These are phyloP conservation scores for Ophiostoma australiae DNA, from an alignment of 2,329 filamentous ascomycete species.

Conservation along the genomic window DNA sequence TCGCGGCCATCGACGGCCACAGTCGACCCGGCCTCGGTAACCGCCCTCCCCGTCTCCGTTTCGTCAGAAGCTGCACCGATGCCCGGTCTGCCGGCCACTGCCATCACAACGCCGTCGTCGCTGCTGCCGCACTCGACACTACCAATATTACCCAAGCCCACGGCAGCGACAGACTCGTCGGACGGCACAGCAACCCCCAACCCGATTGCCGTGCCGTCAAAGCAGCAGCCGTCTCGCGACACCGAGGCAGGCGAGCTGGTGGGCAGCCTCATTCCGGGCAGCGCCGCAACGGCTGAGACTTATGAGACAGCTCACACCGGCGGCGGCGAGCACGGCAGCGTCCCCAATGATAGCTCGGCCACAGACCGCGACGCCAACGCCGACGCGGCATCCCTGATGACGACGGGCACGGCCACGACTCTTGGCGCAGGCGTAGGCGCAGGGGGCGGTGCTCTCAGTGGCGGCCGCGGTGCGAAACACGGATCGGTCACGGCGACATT, in stretches of 20 bases:
- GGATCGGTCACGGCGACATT: constrained; percentile 42
- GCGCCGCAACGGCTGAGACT: constrained; percentile 18
- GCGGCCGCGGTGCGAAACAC: constrained; percentile 40
- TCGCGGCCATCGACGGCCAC: constrained; percentile 17
- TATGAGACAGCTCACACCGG: constrained; percentile 15
- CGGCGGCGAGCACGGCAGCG: background rate
- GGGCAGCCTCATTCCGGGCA: constrained; percentile 13
- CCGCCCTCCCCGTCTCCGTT: background rate
- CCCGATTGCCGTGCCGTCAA: constrained; percentile 3
- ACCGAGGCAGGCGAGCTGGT: background rate
- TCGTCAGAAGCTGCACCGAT: background rate
- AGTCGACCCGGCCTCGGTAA: constrained; percentile 6
- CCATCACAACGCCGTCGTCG: constrained; percentile 18
- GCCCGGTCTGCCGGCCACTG: background rate
- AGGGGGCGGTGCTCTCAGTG: constrained; percentile 30
- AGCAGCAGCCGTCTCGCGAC: background rate
- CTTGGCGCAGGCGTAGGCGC: constrained; percentile 23
- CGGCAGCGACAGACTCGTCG: background rate
- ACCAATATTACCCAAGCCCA: background rate
- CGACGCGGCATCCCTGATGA: constrained; percentile 22
- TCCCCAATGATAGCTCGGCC: background rate
- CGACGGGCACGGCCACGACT: constrained; percentile 33
- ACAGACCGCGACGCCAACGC: constrained; percentile 10
- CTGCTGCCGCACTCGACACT: constrained; percentile 16
- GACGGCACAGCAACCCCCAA: background rate